A percentile compares a stretch with the other conserved stretches of the same genome.
phyloP scores from a whole-genome alignment of 768 basidiomycete species.

The Leccinum aurantiacum region DNA sequence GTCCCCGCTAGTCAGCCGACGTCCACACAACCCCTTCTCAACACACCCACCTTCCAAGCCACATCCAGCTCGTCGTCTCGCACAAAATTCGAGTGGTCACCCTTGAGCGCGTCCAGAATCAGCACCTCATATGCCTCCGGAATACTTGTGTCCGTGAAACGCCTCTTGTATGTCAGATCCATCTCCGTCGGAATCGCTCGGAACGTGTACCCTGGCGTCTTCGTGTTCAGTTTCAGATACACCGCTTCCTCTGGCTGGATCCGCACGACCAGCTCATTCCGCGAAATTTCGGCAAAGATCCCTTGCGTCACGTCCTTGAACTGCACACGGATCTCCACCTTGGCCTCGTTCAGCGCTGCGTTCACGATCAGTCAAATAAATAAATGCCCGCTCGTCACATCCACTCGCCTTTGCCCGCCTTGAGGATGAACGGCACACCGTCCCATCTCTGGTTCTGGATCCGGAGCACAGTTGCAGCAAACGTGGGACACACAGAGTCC shows the following conservation, averaged over 20 bases:
- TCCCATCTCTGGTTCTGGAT: conserved; percentile 98
- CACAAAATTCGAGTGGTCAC: conserved; percentile 99
- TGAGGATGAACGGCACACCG: conserved; percentile 97
- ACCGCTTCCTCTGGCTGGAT: conserved; percentile 96
- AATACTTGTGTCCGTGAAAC: conserved; percentile 88
- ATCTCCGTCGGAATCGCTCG: conserved; percentile 94
- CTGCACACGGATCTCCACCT: conserved; percentile 97
- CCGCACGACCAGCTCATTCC: conserved; percentile 96
- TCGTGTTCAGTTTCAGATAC: conserved; percentile 95
- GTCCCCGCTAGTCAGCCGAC: conserved; percentile 9
- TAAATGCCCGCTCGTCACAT: conserved; percentile 3
- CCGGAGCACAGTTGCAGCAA: conserved; percentile 85
- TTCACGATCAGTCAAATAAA: conserved; percentile 11
- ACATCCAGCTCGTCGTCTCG: conserved; percentile 95
- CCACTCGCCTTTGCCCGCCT: conserved; percentile 89
- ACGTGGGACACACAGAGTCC: conserved; percentile 91
- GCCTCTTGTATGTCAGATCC: conserved; percentile 96
- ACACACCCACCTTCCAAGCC: conserved; percentile 84
- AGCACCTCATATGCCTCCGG: conserved; percentile 97
- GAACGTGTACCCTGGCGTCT: conserved; percentile 88
- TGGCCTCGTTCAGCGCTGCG: conserved; percentile 93
- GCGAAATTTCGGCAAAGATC: conserved; percentile 93
- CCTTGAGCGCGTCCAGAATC: conserved; percentile 92
- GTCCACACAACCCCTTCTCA: not conserved
- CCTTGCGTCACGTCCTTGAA: conserved; percentile 97